Evolutionary conservation across 768 basidiomycete genomes (phyloP).

Genomic region (Rhizopogon vesiculosus): DNA sequence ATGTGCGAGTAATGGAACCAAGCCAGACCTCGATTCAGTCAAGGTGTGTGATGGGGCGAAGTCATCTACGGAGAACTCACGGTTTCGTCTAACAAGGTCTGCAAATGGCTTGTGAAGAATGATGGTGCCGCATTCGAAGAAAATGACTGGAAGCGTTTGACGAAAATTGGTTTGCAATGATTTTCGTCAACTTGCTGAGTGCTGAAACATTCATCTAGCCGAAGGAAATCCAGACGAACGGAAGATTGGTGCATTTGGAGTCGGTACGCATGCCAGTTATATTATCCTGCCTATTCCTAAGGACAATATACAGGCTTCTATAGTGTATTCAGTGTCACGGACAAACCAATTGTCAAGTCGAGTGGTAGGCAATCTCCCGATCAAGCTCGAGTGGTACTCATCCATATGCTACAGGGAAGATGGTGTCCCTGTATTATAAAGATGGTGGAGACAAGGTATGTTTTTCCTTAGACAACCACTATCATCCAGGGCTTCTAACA

Average conservation of each 20-base stretch:
- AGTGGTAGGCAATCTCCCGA: constrained; percentile 2
- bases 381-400: not conserved
- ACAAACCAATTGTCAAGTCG: constrained; percentile 21
- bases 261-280: constrained; percentile 11
- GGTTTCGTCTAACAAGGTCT: constrained; percentile 22
- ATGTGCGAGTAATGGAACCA: not conserved
- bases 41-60: not conserved
- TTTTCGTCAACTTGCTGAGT: not conserved
- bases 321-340: constrained; percentile 25
- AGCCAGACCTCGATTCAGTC: not conserved
- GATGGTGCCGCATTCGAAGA: constrained; percentile 42
- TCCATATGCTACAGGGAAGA: not conserved
- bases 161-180: constrained; percentile 33
- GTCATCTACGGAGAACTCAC: not conserved
- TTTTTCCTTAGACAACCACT: not conserved
- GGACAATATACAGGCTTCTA: constrained; percentile 14
- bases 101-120: constrained; percentile 39
- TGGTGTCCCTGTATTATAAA: constrained; percentile 1
- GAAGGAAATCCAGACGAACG: constrained; percentile 50
- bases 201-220: constrained; percentile 21
- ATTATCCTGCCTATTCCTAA: not conserved
- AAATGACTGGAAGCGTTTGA: constrained; percentile 43
- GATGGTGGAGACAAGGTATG: constrained; percentile 4
- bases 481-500: not conserved
- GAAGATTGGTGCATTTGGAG: constrained; percentile 46